A percentile compares a stretch with the other conserved stretches of the same genome.
Evolutionary conservation across 164 flowering plant species (phyloP).

Genomic region (Protea cynaroides): DNA sequence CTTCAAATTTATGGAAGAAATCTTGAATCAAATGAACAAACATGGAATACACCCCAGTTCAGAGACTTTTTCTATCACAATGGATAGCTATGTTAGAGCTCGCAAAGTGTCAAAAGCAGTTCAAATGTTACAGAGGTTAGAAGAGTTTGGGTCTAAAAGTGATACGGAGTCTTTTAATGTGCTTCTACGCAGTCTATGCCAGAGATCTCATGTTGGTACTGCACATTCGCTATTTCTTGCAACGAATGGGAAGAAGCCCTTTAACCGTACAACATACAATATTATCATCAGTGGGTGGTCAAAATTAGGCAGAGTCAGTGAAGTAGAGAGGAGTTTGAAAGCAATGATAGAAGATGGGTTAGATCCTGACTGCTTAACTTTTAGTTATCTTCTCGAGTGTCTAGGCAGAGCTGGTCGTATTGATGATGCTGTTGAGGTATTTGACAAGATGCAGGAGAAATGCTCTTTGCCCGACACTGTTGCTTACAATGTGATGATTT

Average conservation of each 20-base stretch:
- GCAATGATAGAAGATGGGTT: constrained; percentile 58
- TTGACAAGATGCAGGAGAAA: constrained; percentile 45
- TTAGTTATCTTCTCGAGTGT: constrained; percentile 51
- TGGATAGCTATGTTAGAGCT: constrained; percentile 61
- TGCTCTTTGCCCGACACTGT: constrained; percentile 36
- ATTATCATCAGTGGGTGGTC: constrained; percentile 76
- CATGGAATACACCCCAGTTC: constrained; percentile 26
- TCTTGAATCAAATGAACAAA: constrained; percentile 39
- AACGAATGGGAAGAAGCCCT: constrained; percentile 49
- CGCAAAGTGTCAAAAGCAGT: constrained; percentile 48
- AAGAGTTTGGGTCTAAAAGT: constrained; percentile 41
- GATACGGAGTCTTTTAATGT: constrained; percentile 54
- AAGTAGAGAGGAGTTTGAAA: constrained; percentile 49
- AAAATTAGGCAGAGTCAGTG: constrained; percentile 45
- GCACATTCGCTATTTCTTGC: constrained; percentile 47
- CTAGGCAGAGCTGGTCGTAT: constrained; percentile 74
- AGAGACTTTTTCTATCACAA: constrained; percentile 49
- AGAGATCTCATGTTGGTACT: constrained; percentile 48
- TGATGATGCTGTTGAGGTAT: constrained; percentile 54
- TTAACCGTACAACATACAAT: constrained; percentile 42
- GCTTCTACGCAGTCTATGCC: constrained; percentile 51
- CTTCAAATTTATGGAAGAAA: constrained; percentile 35
- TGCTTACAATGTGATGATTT: constrained; percentile 70
- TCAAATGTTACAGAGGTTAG: constrained; percentile 40
- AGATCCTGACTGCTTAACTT: constrained; percentile 49